Percentiles rank a stretch among this genome's conserved stretches.
phyloP scores from a whole-genome alignment of 257 asterid genomes.

The Nicotiana obtusifolia region DNA sequence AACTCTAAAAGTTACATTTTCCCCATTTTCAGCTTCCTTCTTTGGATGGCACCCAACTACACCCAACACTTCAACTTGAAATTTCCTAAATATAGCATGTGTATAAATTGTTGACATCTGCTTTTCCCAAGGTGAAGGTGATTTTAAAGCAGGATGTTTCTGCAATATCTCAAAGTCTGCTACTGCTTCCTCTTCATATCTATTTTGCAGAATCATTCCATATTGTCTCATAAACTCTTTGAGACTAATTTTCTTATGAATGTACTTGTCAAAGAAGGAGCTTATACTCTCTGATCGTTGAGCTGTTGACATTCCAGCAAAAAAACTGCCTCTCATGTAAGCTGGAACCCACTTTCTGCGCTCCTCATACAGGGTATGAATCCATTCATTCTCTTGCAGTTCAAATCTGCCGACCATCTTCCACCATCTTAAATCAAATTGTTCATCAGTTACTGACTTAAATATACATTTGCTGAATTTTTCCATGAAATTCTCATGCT shows the following conservation, averaged over 20 bases:
- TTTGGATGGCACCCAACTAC: slow-evolving; percentile 98
- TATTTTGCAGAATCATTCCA: slow-evolving; percentile 66
- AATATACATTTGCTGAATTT: slow-evolving; percentile 82
- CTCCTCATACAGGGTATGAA: slow-evolving; percentile 70
- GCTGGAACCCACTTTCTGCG: slow-evolving; percentile 83
- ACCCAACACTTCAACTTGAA: slow-evolving; percentile 91
- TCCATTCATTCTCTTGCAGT: slow-evolving; percentile 88
- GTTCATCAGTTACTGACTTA: slow-evolving; percentile 78
- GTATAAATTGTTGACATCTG: slow-evolving; percentile 90
- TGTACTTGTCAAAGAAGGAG: slow-evolving; percentile 78
- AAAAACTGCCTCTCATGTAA: slow-evolving; percentile 62
- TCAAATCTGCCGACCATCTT: slow-evolving; percentile 89
- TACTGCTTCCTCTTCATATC: slow-evolving; percentile 90
- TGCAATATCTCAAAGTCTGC: slow-evolving; percentile 95
- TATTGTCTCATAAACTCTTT: slow-evolving; percentile 89
- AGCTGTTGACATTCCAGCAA: slow-evolving; percentile 76
- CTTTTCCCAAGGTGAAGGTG: slow-evolving; percentile 99
- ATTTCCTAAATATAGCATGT: slow-evolving; percentile 79
- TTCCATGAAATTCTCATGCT: slow-evolving; percentile 53
- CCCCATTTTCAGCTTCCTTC: slow-evolving; percentile 61
- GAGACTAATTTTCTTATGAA: slow-evolving; percentile 72
- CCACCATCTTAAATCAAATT: slow-evolving; percentile 98
- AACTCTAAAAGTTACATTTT: slow-evolving; percentile 48
- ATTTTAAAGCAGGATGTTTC: slow-evolving; percentile 93
- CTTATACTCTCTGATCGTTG: slow-evolving; percentile 77